Base-by-base conservation (phyloP, 2,329 filamentous ascomycete species). In the Fonsecaea multimorphosa region DNA sequence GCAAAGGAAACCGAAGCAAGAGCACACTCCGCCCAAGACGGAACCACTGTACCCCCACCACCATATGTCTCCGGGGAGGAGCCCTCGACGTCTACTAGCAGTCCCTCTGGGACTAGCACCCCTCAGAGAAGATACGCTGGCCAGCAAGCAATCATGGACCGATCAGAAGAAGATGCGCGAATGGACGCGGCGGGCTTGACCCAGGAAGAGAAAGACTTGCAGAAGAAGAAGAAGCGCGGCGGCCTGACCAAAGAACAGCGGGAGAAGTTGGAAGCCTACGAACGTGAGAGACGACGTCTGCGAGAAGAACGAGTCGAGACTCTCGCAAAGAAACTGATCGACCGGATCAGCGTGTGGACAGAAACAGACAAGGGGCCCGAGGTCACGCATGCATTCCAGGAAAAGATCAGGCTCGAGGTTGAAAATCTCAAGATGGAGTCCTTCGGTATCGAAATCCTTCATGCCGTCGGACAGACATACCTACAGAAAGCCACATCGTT, bases 351-450 rank as follows among this genome's bases (percentile, higher is more conserved):
- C 70, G 88, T 98, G 49, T 98, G 93, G 94, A 97, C 95, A 5
- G 95, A 99, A 83, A 97, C 94, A 2, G 95, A 98, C 80, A 96
- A 95, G 81, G 87, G 90, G 53, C 68, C 80, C 14, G 93, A 96
- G 72, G 92, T 97, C 66, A 98, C 94, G 36, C 82, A 82, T 64
- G 91, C 95, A 0, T 99, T 98, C 83, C 89, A 93, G 77, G 92
- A 94, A 77, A 97, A 99, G 86, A 97, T 91, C 72, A 87, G 89
- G 46, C 87, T 98, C 46, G 95, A 99, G 80, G 92, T 96, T 29
- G 95, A 99, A 82, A 96, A 98, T 76, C 84, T 99, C 73, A 99
- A 98, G 85, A 99, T 99, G 92, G 95, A 99, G 81, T 96, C 91
- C 0, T 99, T 99, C 73, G 95, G 95, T 58, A 85, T 99, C 49